Evolutionary conservation across 345 rosid genomes (phyloP).

Genomic region (Triadica sebifera): DNA sequence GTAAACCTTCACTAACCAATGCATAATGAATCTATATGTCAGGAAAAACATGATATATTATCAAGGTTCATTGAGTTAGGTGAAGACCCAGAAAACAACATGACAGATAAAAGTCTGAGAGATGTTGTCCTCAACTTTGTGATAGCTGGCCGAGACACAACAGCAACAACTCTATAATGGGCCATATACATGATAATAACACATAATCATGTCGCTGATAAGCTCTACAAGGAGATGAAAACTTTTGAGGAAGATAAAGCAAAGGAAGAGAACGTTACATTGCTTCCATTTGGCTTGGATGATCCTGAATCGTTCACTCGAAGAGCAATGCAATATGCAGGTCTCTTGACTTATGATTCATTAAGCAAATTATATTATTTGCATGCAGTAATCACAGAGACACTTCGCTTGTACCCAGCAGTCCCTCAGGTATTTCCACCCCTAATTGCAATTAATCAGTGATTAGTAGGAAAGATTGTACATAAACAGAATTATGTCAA

Average conservation of each 20-base stretch:
- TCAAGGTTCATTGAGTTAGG: constrained; percentile 81
- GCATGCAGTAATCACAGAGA: constrained; percentile 87
- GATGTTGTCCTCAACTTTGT: constrained; percentile 89
- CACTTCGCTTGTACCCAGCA: constrained; percentile 86
- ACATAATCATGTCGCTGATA: constrained; percentile 55
- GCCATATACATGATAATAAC: constrained; percentile 75
- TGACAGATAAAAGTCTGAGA: constrained; percentile 72
- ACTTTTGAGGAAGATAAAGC: constrained; percentile 60
- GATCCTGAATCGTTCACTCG: constrained; percentile 50
- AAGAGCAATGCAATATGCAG: constrained; percentile 57
- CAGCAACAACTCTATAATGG: constrained; percentile 96
- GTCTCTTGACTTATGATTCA: constrained; percentile 65
- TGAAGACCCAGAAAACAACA: constrained; percentile 59
- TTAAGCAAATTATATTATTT: constrained; percentile 64
- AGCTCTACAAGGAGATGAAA: constrained; percentile 64
- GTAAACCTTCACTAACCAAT: background rate
- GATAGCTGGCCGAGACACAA: constrained; percentile 91
- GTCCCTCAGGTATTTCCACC: constrained; percentile 71
- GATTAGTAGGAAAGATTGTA: background rate
- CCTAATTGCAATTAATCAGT: background rate
- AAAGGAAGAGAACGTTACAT: constrained; percentile 42
- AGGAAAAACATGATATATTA: constrained; percentile 80
- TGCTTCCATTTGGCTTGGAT: constrained; percentile 37
- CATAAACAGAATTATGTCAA: background rate
- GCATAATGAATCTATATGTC: constrained; percentile 2